Evolutionary conservation across 1,284 basidiomycete genomes (phyloP).

Genomic region (Melampsora americana): DNA sequence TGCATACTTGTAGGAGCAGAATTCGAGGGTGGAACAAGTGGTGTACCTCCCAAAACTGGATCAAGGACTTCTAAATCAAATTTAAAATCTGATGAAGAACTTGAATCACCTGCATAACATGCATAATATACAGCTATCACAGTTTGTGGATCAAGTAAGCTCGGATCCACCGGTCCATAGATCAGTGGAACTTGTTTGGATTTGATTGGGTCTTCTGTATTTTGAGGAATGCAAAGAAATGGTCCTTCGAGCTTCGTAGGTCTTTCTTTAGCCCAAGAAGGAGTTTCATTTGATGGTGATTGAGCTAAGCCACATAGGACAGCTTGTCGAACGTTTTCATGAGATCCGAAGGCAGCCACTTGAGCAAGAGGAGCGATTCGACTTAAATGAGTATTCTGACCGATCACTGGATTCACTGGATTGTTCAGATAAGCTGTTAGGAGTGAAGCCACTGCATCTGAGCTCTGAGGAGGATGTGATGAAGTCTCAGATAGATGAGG

Average conservation of each 20-base stretch:
- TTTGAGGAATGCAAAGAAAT: background rate
- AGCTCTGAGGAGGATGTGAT: background rate
- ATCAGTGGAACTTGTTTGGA: background rate
- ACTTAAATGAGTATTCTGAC: background rate
- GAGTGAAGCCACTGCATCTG: background rate
- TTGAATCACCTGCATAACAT: background rate
- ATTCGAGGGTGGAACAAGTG: background rate
- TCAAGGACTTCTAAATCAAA: background rate
- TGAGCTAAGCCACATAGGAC: background rate
- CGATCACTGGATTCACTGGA: background rate
- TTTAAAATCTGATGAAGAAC: background rate
- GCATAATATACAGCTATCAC: conserved; percentile 1
- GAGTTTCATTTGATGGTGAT: background rate
- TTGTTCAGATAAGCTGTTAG: background rate
- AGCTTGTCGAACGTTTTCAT: conserved; percentile 5
- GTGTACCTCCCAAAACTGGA: background rate
- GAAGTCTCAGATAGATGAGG: background rate
- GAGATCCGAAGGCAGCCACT: background rate
- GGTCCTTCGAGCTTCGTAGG: conserved; percentile 1
- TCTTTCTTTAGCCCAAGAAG: background rate
- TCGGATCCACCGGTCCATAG: background rate
- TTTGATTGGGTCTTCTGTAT: background rate
- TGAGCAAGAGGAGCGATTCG: background rate
- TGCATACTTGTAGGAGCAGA: background rate
- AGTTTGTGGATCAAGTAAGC: background rate